phyloP scores from a whole-genome alignment of 106 monocot genomes.

The Dendrobium chrysotoxum region DNA sequence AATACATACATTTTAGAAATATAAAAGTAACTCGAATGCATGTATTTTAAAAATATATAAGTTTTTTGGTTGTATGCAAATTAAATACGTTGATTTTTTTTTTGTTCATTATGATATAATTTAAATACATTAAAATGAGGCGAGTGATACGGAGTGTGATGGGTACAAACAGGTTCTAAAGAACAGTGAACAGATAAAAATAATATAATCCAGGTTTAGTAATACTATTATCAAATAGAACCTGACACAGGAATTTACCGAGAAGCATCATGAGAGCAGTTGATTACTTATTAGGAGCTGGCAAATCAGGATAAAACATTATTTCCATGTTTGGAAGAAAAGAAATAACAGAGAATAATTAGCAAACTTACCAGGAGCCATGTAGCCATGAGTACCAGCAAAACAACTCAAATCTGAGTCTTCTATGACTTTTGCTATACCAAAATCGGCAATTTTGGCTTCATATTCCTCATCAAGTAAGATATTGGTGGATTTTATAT shows the following conservation, averaged over 20 bases:
- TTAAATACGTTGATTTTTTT: no score
- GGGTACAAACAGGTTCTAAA: no score
- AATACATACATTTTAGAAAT: no score
- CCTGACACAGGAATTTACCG: neutral
- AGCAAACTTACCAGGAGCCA: conserved; percentile 64
- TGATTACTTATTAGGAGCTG: neutral
- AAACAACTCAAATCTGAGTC: conserved; percentile 36
- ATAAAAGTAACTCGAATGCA: no score
- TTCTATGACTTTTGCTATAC: conserved; percentile 51
- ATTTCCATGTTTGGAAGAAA: neutral
- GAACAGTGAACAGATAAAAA: no score
- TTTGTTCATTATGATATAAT: no score
- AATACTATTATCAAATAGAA: neutral
- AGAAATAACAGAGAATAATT: neutral
- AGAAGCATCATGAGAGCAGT: neutral
- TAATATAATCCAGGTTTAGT: no score
- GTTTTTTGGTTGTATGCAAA: no score
- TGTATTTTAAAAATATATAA: no score
- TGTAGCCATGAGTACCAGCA: conserved; percentile 87
- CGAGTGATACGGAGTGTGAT: no score
- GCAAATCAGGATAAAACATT: neutral
- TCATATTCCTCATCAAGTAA: conserved; percentile 71
- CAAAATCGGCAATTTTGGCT: conserved; percentile 83
- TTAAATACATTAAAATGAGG: no score
- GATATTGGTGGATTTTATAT: conserved; percentile 77